Conservation (phyloP, 2,329 filamentous ascomycete genomes). For the Nemania abortiva region DNA sequence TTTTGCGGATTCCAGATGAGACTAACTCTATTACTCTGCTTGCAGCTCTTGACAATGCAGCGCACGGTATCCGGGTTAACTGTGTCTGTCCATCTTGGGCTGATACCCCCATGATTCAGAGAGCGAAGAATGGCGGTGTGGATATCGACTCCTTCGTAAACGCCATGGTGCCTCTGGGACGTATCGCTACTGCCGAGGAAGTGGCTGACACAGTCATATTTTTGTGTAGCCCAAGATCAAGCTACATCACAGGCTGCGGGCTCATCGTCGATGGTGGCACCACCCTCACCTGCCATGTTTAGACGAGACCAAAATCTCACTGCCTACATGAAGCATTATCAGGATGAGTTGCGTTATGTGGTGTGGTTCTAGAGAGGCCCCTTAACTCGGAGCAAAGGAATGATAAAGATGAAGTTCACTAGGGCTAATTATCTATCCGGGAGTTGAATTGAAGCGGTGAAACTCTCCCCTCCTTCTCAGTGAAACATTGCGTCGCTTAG, state of each 20-base stretch:
- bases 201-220: slow-evolving; percentile 50
- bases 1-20: neutral
- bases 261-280: slow-evolving; percentile 42
- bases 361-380: neutral
- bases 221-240: slow-evolving; percentile 47
- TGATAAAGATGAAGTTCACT: no score
- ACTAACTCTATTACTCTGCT: neutral
- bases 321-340: neutral
- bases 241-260: slow-evolving; percentile 48
- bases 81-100: slow-evolving; percentile 51
- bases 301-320: neutral
- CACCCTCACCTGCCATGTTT: slow-evolving; percentile 17
- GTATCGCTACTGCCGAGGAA: slow-evolving; percentile 49
- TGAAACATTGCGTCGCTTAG: no score
- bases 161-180: slow-evolving; percentile 41
- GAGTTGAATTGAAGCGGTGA: no score
- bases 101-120: slow-evolving; percentile 49
- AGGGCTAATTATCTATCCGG: no score
- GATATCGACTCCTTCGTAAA: slow-evolving; percentile 35
- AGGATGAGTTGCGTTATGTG: neutral
- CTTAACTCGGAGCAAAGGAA: no score
- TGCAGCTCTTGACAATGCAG: slow-evolving; percentile 47
- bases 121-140: slow-evolving; percentile 34
- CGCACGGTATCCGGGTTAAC: slow-evolving; percentile 50
- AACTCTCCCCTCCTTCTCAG: no score